Evolutionary conservation across 2,329 filamentous ascomycete species (phyloP), one percentile per base, ranked within the genome.

Genomic region (Botrytis cinerea): DNA sequence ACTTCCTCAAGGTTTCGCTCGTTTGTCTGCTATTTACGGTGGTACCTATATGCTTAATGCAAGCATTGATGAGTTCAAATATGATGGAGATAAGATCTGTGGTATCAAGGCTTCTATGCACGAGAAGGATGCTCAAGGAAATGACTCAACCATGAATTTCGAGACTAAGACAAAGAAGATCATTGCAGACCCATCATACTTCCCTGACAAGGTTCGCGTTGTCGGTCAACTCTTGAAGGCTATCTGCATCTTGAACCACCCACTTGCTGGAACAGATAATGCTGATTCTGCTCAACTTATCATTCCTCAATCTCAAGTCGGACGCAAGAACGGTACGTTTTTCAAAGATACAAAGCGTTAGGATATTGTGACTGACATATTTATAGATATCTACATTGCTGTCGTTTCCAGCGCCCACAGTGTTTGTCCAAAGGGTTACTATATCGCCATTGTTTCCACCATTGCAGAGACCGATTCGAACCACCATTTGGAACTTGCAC

Each of bases 41-140:
- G 96, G 96, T 79, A 99, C 96, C 69, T 99, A 99, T 86, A 99
- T 99, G 95, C 91, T 99, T 81, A 98, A 98, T 87, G 97, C 96
- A 78, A 90, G 91, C 78, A 89, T 99, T 73, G 93, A 98, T 76
- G 96, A 99, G 86, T 86, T 99, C 77, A 83, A 92, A 75, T 97
- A 96, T 82, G 93, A 97, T 74, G 89, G 87, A 73, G 89, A 88
- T 81, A 97, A 97, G 87, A 93, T 95, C n/a, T 88, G 90, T 25
- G 96, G 96, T 73, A 98, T 99, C 86, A 97, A 97, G 87, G 96
- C 96, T 69, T 98, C 96, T 79, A 98, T 98, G 95, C 82, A 93
- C 93, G 82, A 90, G 91, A 75, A 93, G 94, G 74, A 93, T 94
- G 57, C 46, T 14, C 57, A 63, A 32, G 82, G 86, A 87, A 76